Evolutionary conservation across 805 yeast species (phyloP).

Genomic region (Ogataea methanolica): DNA sequence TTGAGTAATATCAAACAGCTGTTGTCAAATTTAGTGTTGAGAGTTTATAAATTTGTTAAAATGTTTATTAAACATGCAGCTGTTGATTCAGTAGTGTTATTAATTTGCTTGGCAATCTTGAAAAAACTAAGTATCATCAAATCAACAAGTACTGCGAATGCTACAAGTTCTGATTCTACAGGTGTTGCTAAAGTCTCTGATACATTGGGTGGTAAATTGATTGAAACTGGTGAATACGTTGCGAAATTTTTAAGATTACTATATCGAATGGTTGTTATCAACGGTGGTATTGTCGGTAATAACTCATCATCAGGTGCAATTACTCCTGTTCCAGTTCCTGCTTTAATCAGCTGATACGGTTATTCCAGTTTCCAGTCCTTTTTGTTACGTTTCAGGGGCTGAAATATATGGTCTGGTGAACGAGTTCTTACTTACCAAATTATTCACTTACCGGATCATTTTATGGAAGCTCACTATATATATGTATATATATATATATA

Average conservation of each 20-base stretch:
- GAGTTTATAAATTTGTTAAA: conserved; percentile 8
- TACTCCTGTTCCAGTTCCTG: not conserved
- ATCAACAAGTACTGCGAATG: not conserved
- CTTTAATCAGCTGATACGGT: too few relatives aligned
- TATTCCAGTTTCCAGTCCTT: not conserved
- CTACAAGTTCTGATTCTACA: not conserved
- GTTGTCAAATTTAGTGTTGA: conserved; percentile 4
- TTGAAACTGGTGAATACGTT: conserved; percentile 3
- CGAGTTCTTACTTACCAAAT: too few relatives aligned
- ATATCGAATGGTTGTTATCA: not conserved
- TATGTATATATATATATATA: too few relatives aligned
- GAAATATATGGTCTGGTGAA: not conserved
- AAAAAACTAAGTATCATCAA: conserved; percentile 5
- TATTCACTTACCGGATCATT: too few relatives aligned
- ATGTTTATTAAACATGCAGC: conserved; percentile 17
- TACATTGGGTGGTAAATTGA: not conserved
- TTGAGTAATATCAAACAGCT: conserved; percentile 6
- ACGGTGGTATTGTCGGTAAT: not conserved
- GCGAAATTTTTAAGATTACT: not conserved
- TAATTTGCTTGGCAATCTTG: conserved; percentile 13
- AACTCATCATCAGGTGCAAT: not conserved
- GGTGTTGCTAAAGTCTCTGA: not conserved
- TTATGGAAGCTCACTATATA: too few relatives aligned
- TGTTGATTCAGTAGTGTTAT: conserved; percentile 17
- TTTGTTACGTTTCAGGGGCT: not conserved